These are phyloP conservation scores for Scedosporium apiospermum DNA, from an alignment of 2,329 filamentous ascomycete species.

Conservation along the genomic window DNA sequence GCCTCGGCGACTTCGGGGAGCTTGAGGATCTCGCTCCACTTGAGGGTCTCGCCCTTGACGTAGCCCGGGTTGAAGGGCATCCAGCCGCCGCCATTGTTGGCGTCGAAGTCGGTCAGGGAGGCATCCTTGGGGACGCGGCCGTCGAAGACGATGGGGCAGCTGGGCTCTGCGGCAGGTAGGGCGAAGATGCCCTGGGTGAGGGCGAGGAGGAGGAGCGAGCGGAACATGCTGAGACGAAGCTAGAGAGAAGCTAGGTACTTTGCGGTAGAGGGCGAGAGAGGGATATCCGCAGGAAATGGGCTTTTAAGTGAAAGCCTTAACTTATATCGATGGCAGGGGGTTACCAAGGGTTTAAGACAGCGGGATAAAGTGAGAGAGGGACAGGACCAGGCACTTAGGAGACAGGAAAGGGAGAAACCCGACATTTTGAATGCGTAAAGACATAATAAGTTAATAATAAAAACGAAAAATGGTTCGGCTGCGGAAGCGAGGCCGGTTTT, in stretches of 20 bases:
- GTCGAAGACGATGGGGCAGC: slow-evolving; percentile 27
- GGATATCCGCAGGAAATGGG: no score
- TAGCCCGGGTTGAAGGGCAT: slow-evolving; percentile 24
- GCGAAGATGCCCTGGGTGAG: neutral
- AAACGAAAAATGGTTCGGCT: neutral
- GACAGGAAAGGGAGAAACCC: neutral
- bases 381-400: neutral
- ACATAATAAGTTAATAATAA: neutral
- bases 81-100: slow-evolving; percentile 16
- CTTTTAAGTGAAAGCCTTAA: no score
- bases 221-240: neutral
- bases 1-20: slow-evolving; percentile 16
- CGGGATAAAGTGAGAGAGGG: neutral
- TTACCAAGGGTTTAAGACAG: neutral
- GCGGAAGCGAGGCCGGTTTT: neutral
- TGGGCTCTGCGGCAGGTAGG: slow-evolving; percentile 7
- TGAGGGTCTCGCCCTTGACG: slow-evolving; percentile 23
- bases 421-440: neutral
- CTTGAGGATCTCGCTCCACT: slow-evolving; percentile 26
- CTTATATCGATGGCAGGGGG: neutral
- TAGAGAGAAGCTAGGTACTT: no score
- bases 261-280: no score
- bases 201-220: slow-evolving; percentile 1
- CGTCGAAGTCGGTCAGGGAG: slow-evolving; percentile 20
- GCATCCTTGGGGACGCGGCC: slow-evolving; percentile 21